Evolutionary conservation across 2,329 filamentous ascomycete species (phyloP), one percentile per base, ranked within the genome.

Genomic region (Talaromyces sp.): DNA sequence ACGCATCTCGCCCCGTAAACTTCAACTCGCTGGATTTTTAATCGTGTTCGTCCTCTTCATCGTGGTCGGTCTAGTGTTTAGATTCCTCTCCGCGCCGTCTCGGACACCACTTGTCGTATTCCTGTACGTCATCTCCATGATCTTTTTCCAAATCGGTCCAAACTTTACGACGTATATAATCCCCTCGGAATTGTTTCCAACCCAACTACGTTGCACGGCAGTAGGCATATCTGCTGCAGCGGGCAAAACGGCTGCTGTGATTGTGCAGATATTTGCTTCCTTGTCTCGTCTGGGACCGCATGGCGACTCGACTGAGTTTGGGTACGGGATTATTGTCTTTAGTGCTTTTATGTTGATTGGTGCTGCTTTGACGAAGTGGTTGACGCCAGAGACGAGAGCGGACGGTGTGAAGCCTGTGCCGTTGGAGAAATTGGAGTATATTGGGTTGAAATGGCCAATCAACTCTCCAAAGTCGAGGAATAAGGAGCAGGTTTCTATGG

Each of bases 161-260:
- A 85, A 85, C 65, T 82, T 80, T 1, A 77, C 84, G 10, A 86
- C 83, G 0, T 85, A 86, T 62, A 80, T 85, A 53, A 79, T 85
- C 35, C 81, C 83, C 2, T 82, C 81, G 40, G 84, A 87, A 67
- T 78, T 84, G 35, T 86, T 85, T 64, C 83, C 82, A 0, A 86
- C 83, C 2, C 78, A 78, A 60, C 84, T 84, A 63, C 78, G 83
- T 55, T 82, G 78, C 58, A 83, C 82, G 1, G 84, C 81, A 60
- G 83, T 85, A 64, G 83, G 83, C 22, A 82, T 86, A 54, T 83
- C 83, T 0, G 83, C 84, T 0, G 83, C 83, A 0, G 78, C 79
- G 0, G 84, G 83, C 10, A 86, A 86, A 64, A 69, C 83, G 1
- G 83, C 82, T 22, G 81, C 80, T 59, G 78, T 85, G 52, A 48